These are phyloP conservation scores for Candida freyschussii DNA, from an alignment of 1,139 yeast species.

Conservation along the genomic window DNA sequence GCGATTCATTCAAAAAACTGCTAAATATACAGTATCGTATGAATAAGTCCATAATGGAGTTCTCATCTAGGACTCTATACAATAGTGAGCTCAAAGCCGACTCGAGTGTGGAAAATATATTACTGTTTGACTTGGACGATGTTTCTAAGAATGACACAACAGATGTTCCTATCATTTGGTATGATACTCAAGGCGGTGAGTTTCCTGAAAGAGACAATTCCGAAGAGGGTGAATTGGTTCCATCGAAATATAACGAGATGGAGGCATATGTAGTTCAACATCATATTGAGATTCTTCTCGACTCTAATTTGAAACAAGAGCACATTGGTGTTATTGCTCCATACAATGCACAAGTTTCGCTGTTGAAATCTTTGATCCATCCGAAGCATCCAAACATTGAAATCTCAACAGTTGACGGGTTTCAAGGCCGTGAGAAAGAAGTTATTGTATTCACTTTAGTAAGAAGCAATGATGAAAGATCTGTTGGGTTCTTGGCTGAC, in stretches of 20 bases:
- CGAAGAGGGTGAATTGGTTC: constrained; percentile 18
- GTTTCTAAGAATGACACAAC: constrained; percentile 43
- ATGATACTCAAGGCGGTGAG: constrained; percentile 91
- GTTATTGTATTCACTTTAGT: constrained; percentile 77
- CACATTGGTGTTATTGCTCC: constrained; percentile 85
- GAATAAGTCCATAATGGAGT: constrained; percentile 74
- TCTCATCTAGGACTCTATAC: constrained; percentile 69
- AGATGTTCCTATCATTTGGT: constrained; percentile 58
- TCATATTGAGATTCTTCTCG: constrained; percentile 49
- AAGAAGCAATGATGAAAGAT: constrained; percentile 60
- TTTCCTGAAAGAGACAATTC: constrained; percentile 50
- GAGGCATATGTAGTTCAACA: constrained; percentile 58
- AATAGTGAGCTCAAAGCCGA: constrained; percentile 60
- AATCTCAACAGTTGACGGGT: constrained; percentile 85
- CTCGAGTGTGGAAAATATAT: constrained; percentile 47
- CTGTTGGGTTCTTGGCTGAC: constrained; percentile 75
- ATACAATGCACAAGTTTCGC: constrained; percentile 78
- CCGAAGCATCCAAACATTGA: constrained; percentile 46
- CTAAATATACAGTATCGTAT: constrained; percentile 82
- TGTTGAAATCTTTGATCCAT: constrained; percentile 41
- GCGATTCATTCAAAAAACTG: constrained; percentile 48
- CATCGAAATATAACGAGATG: constrained; percentile 68
- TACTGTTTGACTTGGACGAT: constrained; percentile 50
- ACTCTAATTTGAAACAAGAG: constrained; percentile 41
- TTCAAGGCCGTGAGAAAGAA: constrained; percentile 90